Percentiles rank a stretch among this genome's conserved stretches.
phyloP scores from a whole-genome alignment of 495 filamentous ascomycete species.

The Daldinia loculata region DNA sequence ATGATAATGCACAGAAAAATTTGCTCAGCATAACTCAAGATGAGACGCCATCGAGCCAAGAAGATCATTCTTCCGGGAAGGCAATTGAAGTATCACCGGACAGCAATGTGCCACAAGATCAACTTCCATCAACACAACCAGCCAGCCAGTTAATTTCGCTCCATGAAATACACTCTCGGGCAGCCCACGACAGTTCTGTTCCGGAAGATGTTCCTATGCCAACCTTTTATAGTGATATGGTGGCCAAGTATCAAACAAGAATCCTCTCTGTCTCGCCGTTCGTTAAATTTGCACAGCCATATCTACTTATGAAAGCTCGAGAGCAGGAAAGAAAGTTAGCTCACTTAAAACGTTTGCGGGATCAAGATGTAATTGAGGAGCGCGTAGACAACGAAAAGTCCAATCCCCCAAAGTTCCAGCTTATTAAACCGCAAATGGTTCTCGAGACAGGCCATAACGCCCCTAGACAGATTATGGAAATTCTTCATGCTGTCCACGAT shows the following conservation, averaged over 20 bases:
- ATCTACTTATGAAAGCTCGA: constrained; percentile 87
- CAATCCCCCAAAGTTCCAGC: constrained; percentile 75
- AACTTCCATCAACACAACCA: constrained; percentile 14
- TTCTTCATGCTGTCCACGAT: constrained; percentile 91
- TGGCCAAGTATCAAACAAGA: constrained; percentile 88
- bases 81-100: constrained; percentile 1
- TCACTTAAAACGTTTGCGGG: constrained; percentile 81
- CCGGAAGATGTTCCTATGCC: constrained; percentile 90
- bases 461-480: constrained; percentile 86
- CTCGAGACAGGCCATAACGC: constrained; percentile 78
- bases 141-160: constrained; percentile 52
- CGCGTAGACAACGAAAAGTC: constrained; percentile 65
- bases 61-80: constrained; percentile 18
- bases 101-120: constrained; percentile 8
- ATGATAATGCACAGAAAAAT: constrained; percentile 20
- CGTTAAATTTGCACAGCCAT: constrained; percentile 92
- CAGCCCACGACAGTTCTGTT: constrained; percentile 63
- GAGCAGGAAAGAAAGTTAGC: constrained; percentile 86
- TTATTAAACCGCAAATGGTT: constrained; percentile 95
- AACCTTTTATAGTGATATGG: constrained; percentile 92
- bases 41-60: constrained; percentile 31
- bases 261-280: constrained; percentile 97
- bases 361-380: constrained; percentile 73
- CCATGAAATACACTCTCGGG: constrained; percentile 53
- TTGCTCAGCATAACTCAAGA: constrained; percentile 24